Base-by-base conservation (phyloP, 2,329 filamentous ascomycete genomes). In the Coniochaeta sp. region DNA sequence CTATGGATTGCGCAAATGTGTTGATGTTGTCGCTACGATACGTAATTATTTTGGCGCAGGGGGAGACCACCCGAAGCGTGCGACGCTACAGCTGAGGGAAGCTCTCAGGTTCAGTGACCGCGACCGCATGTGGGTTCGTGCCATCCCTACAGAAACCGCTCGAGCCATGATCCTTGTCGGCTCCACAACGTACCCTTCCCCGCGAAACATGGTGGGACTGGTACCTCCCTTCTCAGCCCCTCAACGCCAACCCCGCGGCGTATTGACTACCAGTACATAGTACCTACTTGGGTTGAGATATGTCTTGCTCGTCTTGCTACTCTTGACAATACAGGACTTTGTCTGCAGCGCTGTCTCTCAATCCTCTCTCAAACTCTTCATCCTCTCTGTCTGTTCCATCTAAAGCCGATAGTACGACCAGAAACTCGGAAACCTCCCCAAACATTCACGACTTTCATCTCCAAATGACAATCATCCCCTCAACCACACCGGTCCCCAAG, bases 401-500 rank as follows among this genome's bases (percentile, higher is more conserved):
- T n/a, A n/a, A n/a, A n/a, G n/a, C n/a, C n/a, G n/a, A n/a, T n/a
- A n/a, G n/a, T n/a, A n/a, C n/a, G n/a, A n/a, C n/a, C n/a, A n/a
- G n/a, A n/a, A n/a, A n/a, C n/a, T n/a, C n/a, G n/a, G n/a, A n/a
- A n/a, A n/a, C n/a, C n/a, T n/a, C n/a, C n/a, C n/a, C n/a, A n/a
- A n/a, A n/a, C n/a, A n/a, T n/a, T n/a, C n/a, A n/a, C n/a, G n/a
- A n/a, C n/a, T n/a, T n/a, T n/a, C n/a, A 19, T 28, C 58, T 31
- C 22, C 58, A 40, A n/a, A 72, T 72, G 70, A 61, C 71, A 31
- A 58, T 70, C 22, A 67, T 70, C 24, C 70, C 69, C 28, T 61
- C 66, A 50, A 75, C 71, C 24, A 69, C 71, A 1, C 69, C 72
- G 12, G 70, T 67, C 14, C 70, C 72, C 14, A 62, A 63, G 44